Evolutionary conservation across 2,329 filamentous ascomycete species (phyloP).

Genomic region (Pseudogymnoascus sp.): DNA sequence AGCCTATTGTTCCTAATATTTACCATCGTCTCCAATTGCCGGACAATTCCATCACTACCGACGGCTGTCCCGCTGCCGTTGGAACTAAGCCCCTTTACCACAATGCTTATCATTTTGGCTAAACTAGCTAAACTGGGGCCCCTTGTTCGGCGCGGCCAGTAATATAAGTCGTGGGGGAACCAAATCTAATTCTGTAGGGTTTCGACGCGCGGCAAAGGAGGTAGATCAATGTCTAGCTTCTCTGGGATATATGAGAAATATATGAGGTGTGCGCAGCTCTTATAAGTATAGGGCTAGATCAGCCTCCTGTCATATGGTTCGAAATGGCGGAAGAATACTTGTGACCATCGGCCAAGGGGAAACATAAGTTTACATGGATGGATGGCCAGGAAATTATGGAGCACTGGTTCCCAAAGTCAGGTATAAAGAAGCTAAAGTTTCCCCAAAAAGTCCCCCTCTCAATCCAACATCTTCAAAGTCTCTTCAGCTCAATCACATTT

Average conservation of each 20-base stretch:
- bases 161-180: not conserved
- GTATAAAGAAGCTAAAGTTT: conserved; percentile 1
- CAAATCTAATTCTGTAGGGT: not conserved
- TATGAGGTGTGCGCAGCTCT: not conserved
- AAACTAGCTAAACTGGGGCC: not conserved
- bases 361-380: not conserved
- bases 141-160: not conserved
- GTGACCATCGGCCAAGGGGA: not conserved
- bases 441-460: not conserved
- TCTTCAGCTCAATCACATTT: not conserved
- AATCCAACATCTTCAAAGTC: not conserved
- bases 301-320: not conserved
- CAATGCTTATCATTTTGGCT: not conserved
- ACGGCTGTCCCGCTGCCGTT: not conserved
- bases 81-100: not conserved
- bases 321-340: not conserved
- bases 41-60: conserved; percentile 2
- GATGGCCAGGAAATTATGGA: not conserved
- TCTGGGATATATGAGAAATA: conserved; percentile 1
- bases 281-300: not conserved
- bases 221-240: not conserved
- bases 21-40: not conserved
- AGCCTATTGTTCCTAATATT: not conserved
- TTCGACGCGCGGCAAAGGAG: not conserved
- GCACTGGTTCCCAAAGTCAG: not conserved